phyloP scores from a whole-genome alignment of 2,329 filamentous ascomycete genomes.

The Talaromyces atroroseus region DNA sequence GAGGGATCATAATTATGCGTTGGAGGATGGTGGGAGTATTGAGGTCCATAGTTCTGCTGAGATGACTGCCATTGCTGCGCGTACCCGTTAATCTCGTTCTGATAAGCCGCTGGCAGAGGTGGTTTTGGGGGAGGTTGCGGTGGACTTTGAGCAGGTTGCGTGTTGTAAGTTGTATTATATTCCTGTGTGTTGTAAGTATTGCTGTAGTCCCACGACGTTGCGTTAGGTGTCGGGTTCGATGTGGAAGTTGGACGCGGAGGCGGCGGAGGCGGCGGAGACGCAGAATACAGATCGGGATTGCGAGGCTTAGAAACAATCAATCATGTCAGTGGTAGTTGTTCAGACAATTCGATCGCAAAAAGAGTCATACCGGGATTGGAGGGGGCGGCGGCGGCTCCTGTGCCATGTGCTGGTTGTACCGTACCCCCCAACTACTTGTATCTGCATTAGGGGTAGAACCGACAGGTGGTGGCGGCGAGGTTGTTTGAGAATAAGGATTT shows the following conservation, averaged over 20 bases:
- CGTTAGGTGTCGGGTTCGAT: conserved; percentile 2
- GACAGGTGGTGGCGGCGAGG: conserved; percentile 20
- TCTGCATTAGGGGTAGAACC: conserved; percentile 21
- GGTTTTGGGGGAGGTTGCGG: conserved; percentile 33
- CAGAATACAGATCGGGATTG: conserved; percentile 1
- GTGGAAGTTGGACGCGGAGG: conserved; percentile 1
- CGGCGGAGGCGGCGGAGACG: conserved; percentile 1
- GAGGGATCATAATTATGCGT: conserved; percentile 28
- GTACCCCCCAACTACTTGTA: conserved; percentile 40
- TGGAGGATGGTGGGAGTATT: conserved; percentile 27
- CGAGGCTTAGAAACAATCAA: conserved; percentile 7
- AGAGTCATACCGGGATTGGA: conserved; percentile 30
- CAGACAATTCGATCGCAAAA: background rate
- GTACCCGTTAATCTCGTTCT: conserved; percentile 24
- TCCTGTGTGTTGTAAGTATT: conserved; percentile 5
- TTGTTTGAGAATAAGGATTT: conserved; percentile 16
- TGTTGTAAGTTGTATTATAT: conserved; percentile 2
- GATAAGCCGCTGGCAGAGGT: conserved; percentile 37
- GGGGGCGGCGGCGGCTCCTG: conserved; percentile 23
- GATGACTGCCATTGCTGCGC: conserved; percentile 23
- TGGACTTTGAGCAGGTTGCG: conserved; percentile 8
- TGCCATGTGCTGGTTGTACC: conserved; percentile 31
- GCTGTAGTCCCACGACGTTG: conserved; percentile 15
- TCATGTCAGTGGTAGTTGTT: background rate
- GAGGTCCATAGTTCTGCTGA: conserved; percentile 21